Base-by-base conservation (phyloP, 768 basidiomycete species). In the Leucogyrophana mollusca region DNA sequence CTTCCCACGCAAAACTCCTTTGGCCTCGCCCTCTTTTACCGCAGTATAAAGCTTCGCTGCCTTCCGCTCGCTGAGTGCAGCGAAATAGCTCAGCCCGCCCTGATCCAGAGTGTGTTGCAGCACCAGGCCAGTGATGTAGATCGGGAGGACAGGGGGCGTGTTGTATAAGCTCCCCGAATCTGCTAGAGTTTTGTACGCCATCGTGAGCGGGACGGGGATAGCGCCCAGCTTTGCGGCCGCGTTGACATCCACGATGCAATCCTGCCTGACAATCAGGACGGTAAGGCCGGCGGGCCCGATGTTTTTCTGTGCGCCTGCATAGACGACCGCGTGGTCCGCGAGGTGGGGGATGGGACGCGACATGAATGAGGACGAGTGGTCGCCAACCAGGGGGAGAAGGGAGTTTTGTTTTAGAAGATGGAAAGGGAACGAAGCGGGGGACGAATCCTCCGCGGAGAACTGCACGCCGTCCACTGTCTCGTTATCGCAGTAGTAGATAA, bases 401-500 rank as follows among this genome's bases (percentile, higher is more conserved):
- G 60, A 63, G 34, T 68, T 65, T 47, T 78, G 62, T 1, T 80
- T 75, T 35, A 94, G 73, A 45, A 78, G 73, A 50, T 87, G 77
- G 73, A 88, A 94, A 4, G 94, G 94, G 76, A 97, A 96, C 17
- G 85, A 76, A 20, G 76, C 72, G 4, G 80, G 70, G 20, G 73
- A 75, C 16, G 61, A 58, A n/a, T 69, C 65, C 47, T 82, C 78
- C 42, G 73, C 62, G 2, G 85, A 72, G 70, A 90, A 98, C 71
- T 98, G 86, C 38, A 94, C 86, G 34, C 96, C 96, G 56, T 95
- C 87, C 47, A 98, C 88, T 11, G 96, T 99, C 73, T 99, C 96
- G 74, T 99, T 99, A 66, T 96, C 96, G 78, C 96, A 99, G 72
- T 96, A 98, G 72, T 95, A 98, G 49, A 97, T 85, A 55, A 94